phyloP scores from a whole-genome alignment of 1,284 basidiomycete genomes.

The Apiotrichum veenhuisii region DNA sequence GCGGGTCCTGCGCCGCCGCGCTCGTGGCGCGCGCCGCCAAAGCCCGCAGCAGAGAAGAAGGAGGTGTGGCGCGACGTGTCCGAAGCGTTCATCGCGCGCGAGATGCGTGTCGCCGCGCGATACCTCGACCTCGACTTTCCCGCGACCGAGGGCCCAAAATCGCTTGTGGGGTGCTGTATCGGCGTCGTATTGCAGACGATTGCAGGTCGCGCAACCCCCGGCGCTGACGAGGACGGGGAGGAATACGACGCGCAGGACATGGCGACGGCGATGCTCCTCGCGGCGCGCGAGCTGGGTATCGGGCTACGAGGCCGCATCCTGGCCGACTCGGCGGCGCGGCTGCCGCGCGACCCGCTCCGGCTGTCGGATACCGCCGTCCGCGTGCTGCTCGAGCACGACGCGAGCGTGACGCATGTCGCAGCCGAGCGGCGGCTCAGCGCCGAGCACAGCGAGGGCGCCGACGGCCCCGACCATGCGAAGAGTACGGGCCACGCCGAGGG shows the following conservation, averaged over 20 bases:
- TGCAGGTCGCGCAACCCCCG: conserved; percentile 19
- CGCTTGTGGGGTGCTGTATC: conserved; percentile 28
- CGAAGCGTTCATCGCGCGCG: not conserved
- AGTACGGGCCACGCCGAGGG: too few species aligned
- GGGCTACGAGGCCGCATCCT: conserved; percentile 31
- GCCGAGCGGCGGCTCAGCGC: not conserved
- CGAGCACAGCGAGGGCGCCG: not conserved
- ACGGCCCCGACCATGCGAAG: too few species aligned
- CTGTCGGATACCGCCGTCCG: conserved; percentile 23
- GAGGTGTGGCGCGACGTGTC: not conserved
- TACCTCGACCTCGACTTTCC: not conserved
- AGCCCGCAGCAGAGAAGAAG: not conserved
- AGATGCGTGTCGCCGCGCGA: conserved; percentile 1
- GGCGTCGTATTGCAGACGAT: conserved; percentile 25
- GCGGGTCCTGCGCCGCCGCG: conserved; percentile 42
- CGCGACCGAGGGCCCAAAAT: not conserved
- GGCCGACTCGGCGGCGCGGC: conserved; percentile 16
- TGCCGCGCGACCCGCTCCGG: conserved; percentile 9
- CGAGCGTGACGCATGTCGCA: too few species aligned
- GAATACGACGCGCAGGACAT: conserved; percentile 17
- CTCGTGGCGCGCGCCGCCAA: conserved; percentile 28
- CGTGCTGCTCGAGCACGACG: conserved; percentile 18
- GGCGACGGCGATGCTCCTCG: conserved; percentile 26
- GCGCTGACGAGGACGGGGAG: conserved; percentile 6
- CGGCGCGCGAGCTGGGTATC: conserved; percentile 26